Evolutionary conservation across 2,329 filamentous ascomycete species (phyloP).

Genomic region (Tothia fuscella): DNA sequence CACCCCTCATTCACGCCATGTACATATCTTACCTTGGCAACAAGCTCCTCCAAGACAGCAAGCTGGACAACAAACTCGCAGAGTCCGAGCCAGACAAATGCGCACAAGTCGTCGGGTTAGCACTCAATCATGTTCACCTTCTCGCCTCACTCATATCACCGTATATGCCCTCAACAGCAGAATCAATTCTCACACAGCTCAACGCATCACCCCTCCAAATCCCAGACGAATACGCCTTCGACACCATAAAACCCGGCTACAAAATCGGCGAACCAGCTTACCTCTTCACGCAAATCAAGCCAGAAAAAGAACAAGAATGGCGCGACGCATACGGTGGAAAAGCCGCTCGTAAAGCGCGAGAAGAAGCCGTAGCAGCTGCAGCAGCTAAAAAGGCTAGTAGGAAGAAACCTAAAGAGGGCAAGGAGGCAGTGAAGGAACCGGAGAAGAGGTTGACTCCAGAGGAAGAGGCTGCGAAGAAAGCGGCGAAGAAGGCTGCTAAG

Average conservation of each 20-base stretch:
- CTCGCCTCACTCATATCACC: conserved; percentile 68
- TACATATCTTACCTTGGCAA: conserved; percentile 54
- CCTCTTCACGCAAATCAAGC: conserved; percentile 73
- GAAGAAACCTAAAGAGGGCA: conserved; percentile 31
- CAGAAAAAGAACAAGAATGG: conserved; percentile 76
- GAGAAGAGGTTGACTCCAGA: conserved; percentile 44
- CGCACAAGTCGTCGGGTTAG: conserved; percentile 59
- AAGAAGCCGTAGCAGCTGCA: conserved; percentile 50
- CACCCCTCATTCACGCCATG: conserved; percentile 53
- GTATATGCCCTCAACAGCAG: conserved; percentile 72
- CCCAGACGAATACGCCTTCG: conserved; percentile 34
- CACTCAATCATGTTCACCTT: conserved; percentile 72
- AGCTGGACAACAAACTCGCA: conserved; percentile 50
- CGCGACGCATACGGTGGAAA: conserved; percentile 60
- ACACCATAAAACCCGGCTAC: conserved; percentile 49
- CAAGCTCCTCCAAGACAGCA: conserved; percentile 45
- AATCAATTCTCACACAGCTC: conserved; percentile 67
- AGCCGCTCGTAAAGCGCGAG: conserved; percentile 54
- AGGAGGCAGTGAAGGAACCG: conserved; percentile 22
- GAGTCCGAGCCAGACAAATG: conserved; percentile 46
- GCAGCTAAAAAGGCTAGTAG: conserved; percentile 39
- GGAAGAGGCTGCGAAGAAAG: conserved; percentile 59
- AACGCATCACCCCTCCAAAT: conserved; percentile 47
- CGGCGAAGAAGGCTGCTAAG: conserved; percentile 45
- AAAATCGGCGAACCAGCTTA: conserved; percentile 69